Conservation (phyloP, 2,329 filamentous ascomycete species). For the Tolypocladium nubicola region DNA sequence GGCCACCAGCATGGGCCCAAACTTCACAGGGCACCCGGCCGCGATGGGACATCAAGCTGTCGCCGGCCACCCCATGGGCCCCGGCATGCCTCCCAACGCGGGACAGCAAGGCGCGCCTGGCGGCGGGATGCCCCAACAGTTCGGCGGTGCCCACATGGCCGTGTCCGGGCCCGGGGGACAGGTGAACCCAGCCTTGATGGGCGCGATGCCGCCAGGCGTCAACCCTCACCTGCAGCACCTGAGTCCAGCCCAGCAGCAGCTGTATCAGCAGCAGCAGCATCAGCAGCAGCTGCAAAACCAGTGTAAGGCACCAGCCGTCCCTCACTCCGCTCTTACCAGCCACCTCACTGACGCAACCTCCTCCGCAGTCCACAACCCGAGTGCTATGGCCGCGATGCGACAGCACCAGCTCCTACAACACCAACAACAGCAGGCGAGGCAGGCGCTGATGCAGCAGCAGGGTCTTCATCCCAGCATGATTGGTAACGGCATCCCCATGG, state of each 20-base stretch:
- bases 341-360: not conserved
- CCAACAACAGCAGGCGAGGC: conserved; percentile 39
- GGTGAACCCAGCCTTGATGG: conserved; percentile 68
- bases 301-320: conserved; percentile 15
- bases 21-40: conserved; percentile 57
- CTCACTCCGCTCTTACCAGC: not conserved
- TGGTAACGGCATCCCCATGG: conserved; percentile 37
- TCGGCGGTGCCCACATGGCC: conserved; percentile 52
- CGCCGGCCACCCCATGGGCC: conserved; percentile 52
- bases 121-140: conserved; percentile 55
- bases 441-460: conserved; percentile 45
- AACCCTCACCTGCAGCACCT: conserved; percentile 62
- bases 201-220: conserved; percentile 60
- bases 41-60: conserved; percentile 64
- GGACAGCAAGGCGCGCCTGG: conserved; percentile 60
- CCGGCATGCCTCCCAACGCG: conserved; percentile 55
- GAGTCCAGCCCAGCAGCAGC: conserved; percentile 48
- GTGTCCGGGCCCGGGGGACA: conserved; percentile 63
- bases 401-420: conserved; percentile 50
- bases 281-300: conserved; percentile 23
- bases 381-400: conserved; percentile 30
- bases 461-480: conserved; percentile 41
- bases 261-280: conserved; percentile 48
- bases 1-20: conserved; percentile 51
- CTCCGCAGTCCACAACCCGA: conserved; percentile 23